A percentile compares a stretch with the other conserved stretches of the same genome.
These are phyloP conservation scores for Neostapfia colusana DNA, from an alignment of 176 grass and related monocot species.

Conservation along the genomic window DNA sequence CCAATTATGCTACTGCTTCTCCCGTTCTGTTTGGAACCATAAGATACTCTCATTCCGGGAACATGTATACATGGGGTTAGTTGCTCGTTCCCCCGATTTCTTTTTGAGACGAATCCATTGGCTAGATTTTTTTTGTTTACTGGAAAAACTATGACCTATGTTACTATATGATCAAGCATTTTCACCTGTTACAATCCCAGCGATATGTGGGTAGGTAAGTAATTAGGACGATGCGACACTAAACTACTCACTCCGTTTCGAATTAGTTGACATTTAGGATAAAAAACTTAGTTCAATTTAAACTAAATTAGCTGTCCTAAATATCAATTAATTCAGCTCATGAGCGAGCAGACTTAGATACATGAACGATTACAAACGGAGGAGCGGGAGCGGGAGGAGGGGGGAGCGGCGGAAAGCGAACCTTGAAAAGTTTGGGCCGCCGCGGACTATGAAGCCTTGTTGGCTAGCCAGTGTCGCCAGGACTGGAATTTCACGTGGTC, in stretches of 20 bases:
- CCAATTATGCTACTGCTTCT: neutral
- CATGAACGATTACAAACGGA: neutral
- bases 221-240: too few species aligned
- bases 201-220: too few species aligned
- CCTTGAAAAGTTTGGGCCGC: neutral
- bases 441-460: neutral
- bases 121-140: neutral
- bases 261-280: too few species aligned
- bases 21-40: neutral
- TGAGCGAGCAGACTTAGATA: too few species aligned
- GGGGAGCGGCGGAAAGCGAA: neutral
- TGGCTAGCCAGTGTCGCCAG: neutral
- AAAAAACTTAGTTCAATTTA: too few species aligned
- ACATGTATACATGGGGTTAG: neutral
- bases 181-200: too few species aligned
- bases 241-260: too few species aligned
- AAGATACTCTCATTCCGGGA: neutral
- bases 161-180: too few species aligned
- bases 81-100: neutral
- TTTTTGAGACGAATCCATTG: neutral
- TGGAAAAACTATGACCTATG: too few species aligned
- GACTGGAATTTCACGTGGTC: neutral
- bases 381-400: neutral
- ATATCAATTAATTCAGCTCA: too few species aligned
- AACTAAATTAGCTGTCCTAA: too few species aligned